Evolutionary conservation across 2,329 filamentous ascomycete genomes (phyloP).

Genomic region (Macrophomina pseudophaseolina): DNA sequence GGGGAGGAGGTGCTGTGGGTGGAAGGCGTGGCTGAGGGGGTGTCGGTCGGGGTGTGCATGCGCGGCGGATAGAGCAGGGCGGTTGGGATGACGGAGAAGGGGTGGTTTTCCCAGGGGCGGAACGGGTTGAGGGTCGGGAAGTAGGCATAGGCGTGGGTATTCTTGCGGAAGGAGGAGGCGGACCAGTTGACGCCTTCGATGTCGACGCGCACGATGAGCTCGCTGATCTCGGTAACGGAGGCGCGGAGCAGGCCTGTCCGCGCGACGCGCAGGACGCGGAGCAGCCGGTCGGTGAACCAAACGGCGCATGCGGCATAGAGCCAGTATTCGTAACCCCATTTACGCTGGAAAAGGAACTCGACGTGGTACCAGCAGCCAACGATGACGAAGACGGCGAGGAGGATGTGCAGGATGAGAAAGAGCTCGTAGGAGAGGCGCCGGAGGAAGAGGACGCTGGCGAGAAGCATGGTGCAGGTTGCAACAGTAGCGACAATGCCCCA

Average conservation of each 20-base stretch:
- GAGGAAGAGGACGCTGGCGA: conserved; percentile 52
- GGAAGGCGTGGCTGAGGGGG: background rate
- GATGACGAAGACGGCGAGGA: conserved; percentile 50
- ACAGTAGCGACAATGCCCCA: conserved; percentile 51
- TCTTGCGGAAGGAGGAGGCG: conserved; percentile 39
- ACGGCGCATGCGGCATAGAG: conserved; percentile 57
- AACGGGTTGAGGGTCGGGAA: conserved; percentile 40
- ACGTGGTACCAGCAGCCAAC: conserved; percentile 59
- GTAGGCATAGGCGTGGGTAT: conserved; percentile 59
- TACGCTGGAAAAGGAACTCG: conserved; percentile 54
- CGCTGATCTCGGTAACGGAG: background rate
- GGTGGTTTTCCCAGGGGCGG: conserved; percentile 57
- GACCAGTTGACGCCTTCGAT: conserved; percentile 38
- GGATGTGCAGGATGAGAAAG: conserved; percentile 52
- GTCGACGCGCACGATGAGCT: conserved; percentile 54
- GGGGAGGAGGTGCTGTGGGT: background rate
- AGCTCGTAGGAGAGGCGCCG: conserved; percentile 53
- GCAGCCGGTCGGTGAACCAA: conserved; percentile 57
- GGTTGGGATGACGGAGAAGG: conserved; percentile 45
- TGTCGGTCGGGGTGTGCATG: conserved; percentile 12
- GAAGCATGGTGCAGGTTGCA: conserved; percentile 51
- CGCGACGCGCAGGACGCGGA: conserved; percentile 52
- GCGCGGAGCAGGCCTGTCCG: background rate
- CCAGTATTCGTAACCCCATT: conserved; percentile 51
- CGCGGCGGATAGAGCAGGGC: conserved; percentile 32